Percentiles rank a stretch among this genome's conserved stretches.
phyloP scores from a whole-genome alignment of 1,284 basidiomycete species.

The Lignosus rhinocerotis region DNA sequence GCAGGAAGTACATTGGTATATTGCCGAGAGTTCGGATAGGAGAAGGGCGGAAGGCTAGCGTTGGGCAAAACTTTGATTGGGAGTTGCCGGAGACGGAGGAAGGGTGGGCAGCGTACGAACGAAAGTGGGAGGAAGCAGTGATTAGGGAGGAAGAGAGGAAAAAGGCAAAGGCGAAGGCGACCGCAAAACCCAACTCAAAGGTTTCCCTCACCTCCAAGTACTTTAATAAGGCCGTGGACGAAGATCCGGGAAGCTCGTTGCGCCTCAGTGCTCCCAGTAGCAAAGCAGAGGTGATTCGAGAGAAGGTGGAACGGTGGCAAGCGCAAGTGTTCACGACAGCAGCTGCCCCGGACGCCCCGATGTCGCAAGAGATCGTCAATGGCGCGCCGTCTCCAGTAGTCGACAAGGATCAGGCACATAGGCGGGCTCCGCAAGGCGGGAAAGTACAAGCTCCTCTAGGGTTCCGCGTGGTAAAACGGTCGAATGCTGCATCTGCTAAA shows the following conservation, averaged over 20 bases:
- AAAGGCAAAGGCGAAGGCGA: constrained; percentile 4
- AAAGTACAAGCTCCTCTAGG: constrained; percentile 21
- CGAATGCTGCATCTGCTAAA: constrained; percentile 18
- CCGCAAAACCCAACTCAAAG: neutral
- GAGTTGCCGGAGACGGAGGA: constrained; percentile 30
- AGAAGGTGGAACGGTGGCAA: constrained; percentile 33
- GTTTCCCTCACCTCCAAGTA: constrained; percentile 27
- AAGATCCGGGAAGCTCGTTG: constrained; percentile 2
- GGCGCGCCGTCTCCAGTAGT: neutral
- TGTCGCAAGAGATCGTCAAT: neutral
- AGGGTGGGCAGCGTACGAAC: constrained; percentile 30
- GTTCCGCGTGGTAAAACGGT: constrained; percentile 21
- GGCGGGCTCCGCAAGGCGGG: neutral
- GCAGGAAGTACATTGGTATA: constrained; percentile 26
- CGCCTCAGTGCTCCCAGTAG: constrained; percentile 2
- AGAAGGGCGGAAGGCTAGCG: constrained; percentile 17
- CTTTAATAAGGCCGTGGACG: constrained; percentile 10
- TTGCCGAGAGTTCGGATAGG: constrained; percentile 28
- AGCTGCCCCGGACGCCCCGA: constrained; percentile 1
- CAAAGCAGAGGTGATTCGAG: constrained; percentile 25
- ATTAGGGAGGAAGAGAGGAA: neutral
- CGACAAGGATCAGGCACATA: constrained; percentile 21
- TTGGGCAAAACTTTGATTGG: constrained; percentile 24
- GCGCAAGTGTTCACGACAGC: constrained; percentile 22
- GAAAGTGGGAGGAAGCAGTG: constrained; percentile 26